These are phyloP conservation scores for Gyrodon lividus DNA, from an alignment of 768 basidiomycete species.

Conservation along the genomic window DNA sequence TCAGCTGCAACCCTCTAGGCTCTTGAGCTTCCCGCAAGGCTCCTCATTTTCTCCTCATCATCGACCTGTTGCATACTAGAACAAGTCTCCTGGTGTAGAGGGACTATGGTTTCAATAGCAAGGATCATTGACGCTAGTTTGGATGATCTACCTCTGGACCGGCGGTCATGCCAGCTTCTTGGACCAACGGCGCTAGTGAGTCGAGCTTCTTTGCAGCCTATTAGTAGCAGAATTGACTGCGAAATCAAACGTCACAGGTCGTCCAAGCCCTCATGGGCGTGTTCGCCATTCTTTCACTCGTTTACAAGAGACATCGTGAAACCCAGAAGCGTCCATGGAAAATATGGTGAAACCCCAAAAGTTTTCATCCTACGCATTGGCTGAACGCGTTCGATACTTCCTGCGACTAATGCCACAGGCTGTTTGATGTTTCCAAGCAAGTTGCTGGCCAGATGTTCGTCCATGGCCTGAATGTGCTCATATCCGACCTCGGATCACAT, in stretches of 20 bases:
- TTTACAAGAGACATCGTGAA: slow-evolving; percentile 89
- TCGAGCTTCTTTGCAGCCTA: background rate
- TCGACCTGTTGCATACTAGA: background rate
- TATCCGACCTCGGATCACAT: slow-evolving; percentile 74
- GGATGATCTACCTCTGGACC: slow-evolving; percentile 39
- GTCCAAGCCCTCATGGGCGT: slow-evolving; percentile 90
- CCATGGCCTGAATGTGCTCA: slow-evolving; percentile 73
- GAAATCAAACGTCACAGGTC: slow-evolving; percentile 40
- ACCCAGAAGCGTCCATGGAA: slow-evolving; percentile 83
- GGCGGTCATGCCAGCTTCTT: slow-evolving; percentile 42
- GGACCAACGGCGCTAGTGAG: slow-evolving; percentile 48
- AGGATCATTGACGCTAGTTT: slow-evolving; percentile 8
- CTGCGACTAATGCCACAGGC: slow-evolving; percentile 42
- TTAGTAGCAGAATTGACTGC: background rate
- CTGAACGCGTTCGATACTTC: slow-evolving; percentile 5
- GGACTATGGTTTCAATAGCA: slow-evolving; percentile 14
- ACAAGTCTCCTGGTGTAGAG: background rate
- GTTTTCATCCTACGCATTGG: background rate
- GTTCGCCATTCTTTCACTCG: slow-evolving; percentile 81
- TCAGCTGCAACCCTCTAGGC: background rate
- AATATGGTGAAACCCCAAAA: slow-evolving; percentile 66
- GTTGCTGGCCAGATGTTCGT: slow-evolving; percentile 82
- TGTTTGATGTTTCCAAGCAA: slow-evolving; percentile 94
- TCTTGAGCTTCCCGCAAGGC: background rate
- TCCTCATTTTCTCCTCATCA: background rate